Evolutionary conservation across 1,139 yeast species (phyloP).

Genomic region (Geotrichum macrosporum): DNA sequence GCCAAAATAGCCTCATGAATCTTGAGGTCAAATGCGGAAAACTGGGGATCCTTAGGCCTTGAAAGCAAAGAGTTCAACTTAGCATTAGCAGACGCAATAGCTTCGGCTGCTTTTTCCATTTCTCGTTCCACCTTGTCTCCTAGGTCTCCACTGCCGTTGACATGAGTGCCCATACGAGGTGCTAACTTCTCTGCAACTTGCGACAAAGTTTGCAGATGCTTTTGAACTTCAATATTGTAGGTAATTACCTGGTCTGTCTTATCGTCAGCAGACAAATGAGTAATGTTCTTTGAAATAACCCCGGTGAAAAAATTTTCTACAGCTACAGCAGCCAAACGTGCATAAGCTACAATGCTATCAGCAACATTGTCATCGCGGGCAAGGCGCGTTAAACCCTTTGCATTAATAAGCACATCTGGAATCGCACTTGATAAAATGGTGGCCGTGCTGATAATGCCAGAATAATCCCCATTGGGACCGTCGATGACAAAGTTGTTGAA

Average conservation of each 20-base stretch:
- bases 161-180: slow-evolving; percentile 41
- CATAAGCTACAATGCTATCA: slow-evolving; percentile 47
- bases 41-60: slow-evolving; percentile 49
- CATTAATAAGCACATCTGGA: slow-evolving; percentile 60
- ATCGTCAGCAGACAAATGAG: slow-evolving; percentile 53
- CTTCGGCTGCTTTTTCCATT: slow-evolving; percentile 64
- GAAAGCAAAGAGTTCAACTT: slow-evolving; percentile 53
- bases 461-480: slow-evolving; percentile 67
- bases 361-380: slow-evolving; percentile 50
- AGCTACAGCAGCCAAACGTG: slow-evolving; percentile 56
- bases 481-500: slow-evolving; percentile 74
- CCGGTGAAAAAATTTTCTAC: slow-evolving; percentile 61
- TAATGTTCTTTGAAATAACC: slow-evolving; percentile 52
- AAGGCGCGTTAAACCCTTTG: slow-evolving; percentile 63
- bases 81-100: slow-evolving; percentile 62
- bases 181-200: slow-evolving; percentile 55
- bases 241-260: slow-evolving; percentile 73
- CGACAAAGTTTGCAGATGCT: slow-evolving; percentile 57
- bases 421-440: slow-evolving; percentile 63
- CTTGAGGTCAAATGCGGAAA: slow-evolving; percentile 59
- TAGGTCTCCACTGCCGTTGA: slow-evolving; percentile 57
- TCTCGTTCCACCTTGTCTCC: slow-evolving; percentile 69
- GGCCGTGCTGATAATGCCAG: slow-evolving; percentile 61
- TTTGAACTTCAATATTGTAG: slow-evolving; percentile 71
- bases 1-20: slow-evolving; percentile 73